Percentiles rank a stretch among this genome's conserved stretches.
These are phyloP conservation scores for Fusarium illudens DNA, from an alignment of 2,329 filamentous ascomycete species.

Conservation along the genomic window DNA sequence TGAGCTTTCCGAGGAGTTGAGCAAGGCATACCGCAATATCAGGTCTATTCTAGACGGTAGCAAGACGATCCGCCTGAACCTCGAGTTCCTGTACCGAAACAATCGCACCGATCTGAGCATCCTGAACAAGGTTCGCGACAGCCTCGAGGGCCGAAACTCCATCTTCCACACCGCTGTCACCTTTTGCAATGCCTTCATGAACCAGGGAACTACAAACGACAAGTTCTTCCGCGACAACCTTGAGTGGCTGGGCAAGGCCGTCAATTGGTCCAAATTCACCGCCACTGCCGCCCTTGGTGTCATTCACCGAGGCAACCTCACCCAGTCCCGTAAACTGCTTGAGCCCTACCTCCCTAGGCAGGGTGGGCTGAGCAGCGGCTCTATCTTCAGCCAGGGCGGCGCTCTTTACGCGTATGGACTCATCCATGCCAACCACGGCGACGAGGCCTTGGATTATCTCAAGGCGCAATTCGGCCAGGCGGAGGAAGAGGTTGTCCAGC, in stretches of 20 bases:
- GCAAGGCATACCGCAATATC: constrained; percentile 69
- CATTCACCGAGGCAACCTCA: constrained; percentile 94
- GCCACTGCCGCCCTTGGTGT: constrained; percentile 95
- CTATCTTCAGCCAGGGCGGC: constrained; percentile 94
- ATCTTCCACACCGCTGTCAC: constrained; percentile 99
- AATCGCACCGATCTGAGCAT: constrained; percentile 93
- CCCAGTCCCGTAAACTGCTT: constrained; percentile 90
- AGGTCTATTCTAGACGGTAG: constrained; percentile 81
- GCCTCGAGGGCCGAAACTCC: constrained; percentile 92
- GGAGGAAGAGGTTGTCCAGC: constrained; percentile 92
- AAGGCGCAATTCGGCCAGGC: constrained; percentile 77
- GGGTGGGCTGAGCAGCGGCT: constrained; percentile 78
- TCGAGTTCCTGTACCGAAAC: constrained; percentile 96
- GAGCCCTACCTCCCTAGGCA: constrained; percentile 92
- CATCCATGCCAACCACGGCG: constrained; percentile 97
- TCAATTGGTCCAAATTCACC: constrained; percentile 99
- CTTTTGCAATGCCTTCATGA: constrained; percentile 99
- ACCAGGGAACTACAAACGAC: constrained; percentile 96
- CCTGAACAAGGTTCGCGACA: constrained; percentile 95
- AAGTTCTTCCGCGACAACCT: constrained; percentile 98
- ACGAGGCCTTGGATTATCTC: constrained; percentile 84
- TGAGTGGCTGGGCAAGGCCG: constrained; percentile 97
- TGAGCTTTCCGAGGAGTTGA: constrained; percentile 60
- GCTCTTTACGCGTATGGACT: constrained; percentile 94
- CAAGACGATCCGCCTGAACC: constrained; percentile 91